Evolutionary conservation across 257 asterid genomes (phyloP).

Genomic region (Anisodus acutangulus): DNA sequence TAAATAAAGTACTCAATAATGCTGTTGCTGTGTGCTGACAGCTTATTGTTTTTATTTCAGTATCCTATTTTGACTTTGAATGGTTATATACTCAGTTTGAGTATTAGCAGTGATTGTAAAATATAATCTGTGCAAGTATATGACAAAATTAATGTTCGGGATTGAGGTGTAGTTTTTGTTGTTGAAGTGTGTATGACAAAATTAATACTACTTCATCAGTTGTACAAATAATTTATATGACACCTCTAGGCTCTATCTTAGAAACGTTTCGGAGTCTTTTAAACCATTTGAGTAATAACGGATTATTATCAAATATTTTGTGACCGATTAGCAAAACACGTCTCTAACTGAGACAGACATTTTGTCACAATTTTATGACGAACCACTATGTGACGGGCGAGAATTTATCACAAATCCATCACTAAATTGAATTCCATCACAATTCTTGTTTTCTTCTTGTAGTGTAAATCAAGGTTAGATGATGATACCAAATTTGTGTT

Average conservation of each 20-base stretch:
- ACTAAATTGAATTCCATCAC: too few species aligned
- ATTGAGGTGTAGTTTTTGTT: not conserved
- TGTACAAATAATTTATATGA: not conserved
- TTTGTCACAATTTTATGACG: too few species aligned
- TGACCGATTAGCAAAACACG: not conserved
- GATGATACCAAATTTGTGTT: too few species aligned
- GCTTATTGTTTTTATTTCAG: slow-evolving; percentile 13
- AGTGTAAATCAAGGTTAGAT: too few species aligned
- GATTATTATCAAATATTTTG: not conserved
- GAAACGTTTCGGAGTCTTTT: not conserved
- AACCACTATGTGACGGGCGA: too few species aligned
- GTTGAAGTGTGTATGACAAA: not conserved
- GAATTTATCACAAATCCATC: too few species aligned
- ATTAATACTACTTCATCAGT: not conserved
- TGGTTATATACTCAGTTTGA: not conserved
- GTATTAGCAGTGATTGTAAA: not conserved
- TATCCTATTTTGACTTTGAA: slow-evolving; percentile 25
- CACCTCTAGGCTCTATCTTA: not conserved
- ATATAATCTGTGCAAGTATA: not conserved
- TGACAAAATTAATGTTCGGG: not conserved
- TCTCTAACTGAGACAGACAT: not conserved
- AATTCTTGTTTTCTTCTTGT: too few species aligned
- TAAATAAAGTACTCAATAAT: slow-evolving; percentile 13
- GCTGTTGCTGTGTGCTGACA: slow-evolving; percentile 3
- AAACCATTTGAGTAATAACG: not conserved